phyloP scores from a whole-genome alignment of 345 rosid genomes.

The Bretschneidera sinensis region DNA sequence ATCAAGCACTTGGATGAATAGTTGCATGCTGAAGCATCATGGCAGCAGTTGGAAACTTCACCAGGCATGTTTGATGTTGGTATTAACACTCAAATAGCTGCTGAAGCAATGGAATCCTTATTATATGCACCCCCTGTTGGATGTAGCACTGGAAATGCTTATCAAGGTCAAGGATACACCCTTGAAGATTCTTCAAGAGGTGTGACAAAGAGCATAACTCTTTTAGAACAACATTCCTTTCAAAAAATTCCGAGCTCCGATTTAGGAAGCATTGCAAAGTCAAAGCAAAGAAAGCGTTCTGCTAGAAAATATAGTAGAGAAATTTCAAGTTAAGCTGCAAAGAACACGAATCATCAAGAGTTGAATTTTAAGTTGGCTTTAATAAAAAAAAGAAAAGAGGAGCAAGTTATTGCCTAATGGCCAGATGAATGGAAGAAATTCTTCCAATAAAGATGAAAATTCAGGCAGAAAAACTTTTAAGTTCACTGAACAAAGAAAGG shows the following conservation, averaged over 20 bases:
- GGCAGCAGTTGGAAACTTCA: slow-evolving; percentile 23
- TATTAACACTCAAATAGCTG: slow-evolving; percentile 75
- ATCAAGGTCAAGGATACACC: slow-evolving; percentile 15
- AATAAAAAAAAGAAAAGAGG: slow-evolving; percentile 14
- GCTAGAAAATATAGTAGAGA: slow-evolving; percentile 15
- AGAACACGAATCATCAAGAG: slow-evolving; percentile 13
- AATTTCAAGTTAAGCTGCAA: slow-evolving; percentile 12
- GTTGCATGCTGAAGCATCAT: slow-evolving; percentile 19
- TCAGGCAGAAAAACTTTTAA: slow-evolving; percentile 10
- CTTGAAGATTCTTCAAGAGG: slow-evolving; percentile 20
- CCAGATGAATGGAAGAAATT: background rate
- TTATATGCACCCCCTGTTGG: slow-evolving; percentile 20
- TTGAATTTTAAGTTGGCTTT: slow-evolving; percentile 13
- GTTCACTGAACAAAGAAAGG: slow-evolving; percentile 11
- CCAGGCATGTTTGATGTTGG: slow-evolving; percentile 43
- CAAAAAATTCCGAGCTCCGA: slow-evolving; percentile 1
- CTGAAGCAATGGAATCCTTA: slow-evolving; percentile 76
- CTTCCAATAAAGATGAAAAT: background rate
- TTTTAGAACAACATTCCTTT: slow-evolving; percentile 10
- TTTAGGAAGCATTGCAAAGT: slow-evolving; percentile 12
- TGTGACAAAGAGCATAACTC: slow-evolving; percentile 7
- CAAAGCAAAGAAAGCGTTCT: slow-evolving; percentile 20
- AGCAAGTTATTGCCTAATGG: slow-evolving; percentile 10
- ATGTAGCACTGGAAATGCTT: slow-evolving; percentile 6
- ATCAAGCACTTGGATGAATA: slow-evolving; percentile 20